Evolutionary conservation across 2,329 filamentous ascomycete species (phyloP), one percentile per base, ranked within the genome.

Genomic region (Cercospora berteroae): DNA sequence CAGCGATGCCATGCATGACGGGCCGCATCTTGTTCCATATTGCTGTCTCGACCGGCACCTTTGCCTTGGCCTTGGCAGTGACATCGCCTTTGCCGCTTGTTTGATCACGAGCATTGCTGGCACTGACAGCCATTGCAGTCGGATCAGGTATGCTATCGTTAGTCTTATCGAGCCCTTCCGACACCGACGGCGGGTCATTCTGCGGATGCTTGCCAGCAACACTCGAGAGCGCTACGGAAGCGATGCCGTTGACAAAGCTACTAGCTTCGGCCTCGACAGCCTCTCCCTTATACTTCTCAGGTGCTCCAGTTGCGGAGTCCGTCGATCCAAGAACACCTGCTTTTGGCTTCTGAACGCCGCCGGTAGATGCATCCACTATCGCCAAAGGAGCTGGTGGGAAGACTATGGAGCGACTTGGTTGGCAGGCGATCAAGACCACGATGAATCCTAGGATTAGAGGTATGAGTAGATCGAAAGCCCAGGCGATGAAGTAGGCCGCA

Each of bases 221-320:
- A 71, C 90, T 91, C 58, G 89, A 90, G 18, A 94, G 80, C 1
- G 91, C 89, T 5, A 95, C 87, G 31, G 87, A 85, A 8, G 89
- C 87, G 62, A 95, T 88, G 36, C 89, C 87, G 63, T 89, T 89
- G 67, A 95, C 89, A 69, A 96, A 89, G 75, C 93, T 94, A 72
- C 86, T 89, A 0, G 93, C 93, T 77, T 96, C 92, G 68, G 91
- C 87, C 77, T 96, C 92, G 0, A 93, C 90, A 0, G 91, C 91
- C 77, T 95, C 92, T 27, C 93, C 92, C 76, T 92, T 90, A 79
- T 92, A 87, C 71, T 92, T 92, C 77, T 96, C 91, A 0, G 92
- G 90, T 0, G 92, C 92, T 1, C 92, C 93, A 0, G 92, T 96
- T 0, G 90, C 85, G 65, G 90, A 93, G 67, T 93, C 90, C 29